A percentile compares a stretch with the other conserved stretches of the same genome.
phyloP scores from a whole-genome alignment of 331 rosid genomes.

The Spiraea crenata region DNA sequence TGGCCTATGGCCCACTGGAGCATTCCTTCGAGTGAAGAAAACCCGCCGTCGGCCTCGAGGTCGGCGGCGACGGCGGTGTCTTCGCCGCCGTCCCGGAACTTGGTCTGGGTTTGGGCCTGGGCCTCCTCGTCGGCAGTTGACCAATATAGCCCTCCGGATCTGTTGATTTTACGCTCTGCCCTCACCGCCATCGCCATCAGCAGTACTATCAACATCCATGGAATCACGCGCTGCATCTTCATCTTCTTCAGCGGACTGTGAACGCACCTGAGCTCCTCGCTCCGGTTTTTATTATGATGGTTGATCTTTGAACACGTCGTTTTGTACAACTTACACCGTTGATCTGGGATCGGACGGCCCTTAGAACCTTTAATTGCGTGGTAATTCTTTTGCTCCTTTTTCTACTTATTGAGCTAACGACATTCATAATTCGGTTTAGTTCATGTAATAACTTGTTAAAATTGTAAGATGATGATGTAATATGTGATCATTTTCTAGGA shows the following conservation, averaged over 20 bases:
- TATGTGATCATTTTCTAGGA: no score
- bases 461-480: no score
- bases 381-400: neutral
- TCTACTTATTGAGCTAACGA: no score
- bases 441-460: no score
- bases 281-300: neutral
- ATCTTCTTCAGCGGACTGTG: neutral
- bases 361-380: neutral
- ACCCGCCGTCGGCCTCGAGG: conserved; percentile 67
- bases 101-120: conserved; percentile 15
- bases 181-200: conserved; percentile 5
- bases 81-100: conserved; percentile 6
- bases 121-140: conserved; percentile 49
- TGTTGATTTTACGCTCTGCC: conserved; percentile 21
- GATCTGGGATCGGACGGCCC: neutral
- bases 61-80: conserved; percentile 14
- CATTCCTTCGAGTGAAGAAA: conserved; percentile 86
- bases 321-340: neutral
- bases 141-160: conserved; percentile 32
- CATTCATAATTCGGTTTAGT: no score
- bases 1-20: conserved; percentile 91
- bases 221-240: conserved; percentile 11
- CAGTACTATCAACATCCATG: neutral
- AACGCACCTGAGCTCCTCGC: neutral
- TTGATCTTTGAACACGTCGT: conserved; percentile 1